A percentile compares a stretch with the other conserved stretches of the same genome.
phyloP scores from a whole-genome alignment of 73 alveolate species.

The Tetrahymena elliotti region DNA sequence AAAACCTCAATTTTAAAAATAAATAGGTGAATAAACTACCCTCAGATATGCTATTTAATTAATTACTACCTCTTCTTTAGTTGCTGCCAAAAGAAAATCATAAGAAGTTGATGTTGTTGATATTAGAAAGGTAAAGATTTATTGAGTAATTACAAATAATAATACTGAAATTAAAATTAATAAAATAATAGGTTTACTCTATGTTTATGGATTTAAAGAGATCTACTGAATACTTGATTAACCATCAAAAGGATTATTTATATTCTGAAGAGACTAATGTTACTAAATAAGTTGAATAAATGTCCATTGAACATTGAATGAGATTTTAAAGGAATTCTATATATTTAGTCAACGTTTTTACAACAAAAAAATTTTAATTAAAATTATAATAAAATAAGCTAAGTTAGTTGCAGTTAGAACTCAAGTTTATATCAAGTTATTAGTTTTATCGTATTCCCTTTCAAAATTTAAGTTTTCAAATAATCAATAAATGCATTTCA shows the following conservation, averaged over 20 bases:
- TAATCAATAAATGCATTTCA: background rate
- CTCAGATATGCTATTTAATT: conserved; percentile 87
- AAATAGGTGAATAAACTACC: conserved; percentile 80
- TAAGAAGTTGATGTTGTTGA: conserved; percentile 87
- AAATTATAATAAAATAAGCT: background rate
- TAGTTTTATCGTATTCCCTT: background rate
- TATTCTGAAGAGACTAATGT: conserved; percentile 45
- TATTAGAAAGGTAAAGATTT: conserved; percentile 62
- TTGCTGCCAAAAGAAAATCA: conserved; percentile 79
- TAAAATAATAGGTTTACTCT: conserved; percentile 69
- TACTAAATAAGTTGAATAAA: background rate
- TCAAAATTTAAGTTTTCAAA: background rate
- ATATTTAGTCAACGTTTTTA: background rate
- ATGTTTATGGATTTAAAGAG: conserved; percentile 87
- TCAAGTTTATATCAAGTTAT: background rate
- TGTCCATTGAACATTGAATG: background rate
- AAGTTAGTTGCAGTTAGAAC: background rate
- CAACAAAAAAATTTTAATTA: background rate
- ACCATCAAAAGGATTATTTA: conserved; percentile 67
- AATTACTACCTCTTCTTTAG: conserved; percentile 78
- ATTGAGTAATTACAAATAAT: background rate
- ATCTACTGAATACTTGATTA: conserved; percentile 79
- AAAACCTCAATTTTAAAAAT: background rate
- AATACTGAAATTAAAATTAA: background rate
- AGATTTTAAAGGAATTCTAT: background rate